Evolutionary conservation across 257 asterid species (phyloP).

Genomic region (Nicotiana attenuata): DNA sequence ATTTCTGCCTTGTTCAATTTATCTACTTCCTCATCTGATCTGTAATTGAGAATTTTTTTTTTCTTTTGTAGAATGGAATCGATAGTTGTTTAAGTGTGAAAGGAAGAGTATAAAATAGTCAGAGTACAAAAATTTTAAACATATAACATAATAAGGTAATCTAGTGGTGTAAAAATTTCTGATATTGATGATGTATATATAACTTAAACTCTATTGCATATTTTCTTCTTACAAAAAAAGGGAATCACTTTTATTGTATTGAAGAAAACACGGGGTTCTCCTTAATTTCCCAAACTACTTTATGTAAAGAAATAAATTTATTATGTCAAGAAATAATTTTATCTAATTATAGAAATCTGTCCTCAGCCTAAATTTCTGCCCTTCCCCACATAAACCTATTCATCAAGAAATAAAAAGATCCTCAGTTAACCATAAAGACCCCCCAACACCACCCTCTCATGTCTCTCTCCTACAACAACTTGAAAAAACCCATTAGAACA

Average conservation of each 20-base stretch:
- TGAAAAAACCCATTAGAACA: background rate
- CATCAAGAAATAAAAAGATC: background rate
- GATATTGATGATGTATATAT: background rate
- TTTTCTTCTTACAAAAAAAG: background rate
- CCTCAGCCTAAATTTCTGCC: background rate
- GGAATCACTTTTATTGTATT: background rate
- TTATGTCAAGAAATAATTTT: background rate
- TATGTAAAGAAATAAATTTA: background rate
- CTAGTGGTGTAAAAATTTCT: no score
- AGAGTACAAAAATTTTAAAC: background rate
- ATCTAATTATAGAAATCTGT: background rate
- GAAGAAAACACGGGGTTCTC: background rate
- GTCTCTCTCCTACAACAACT: background rate
- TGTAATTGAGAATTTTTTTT: background rate
- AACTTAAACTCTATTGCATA: background rate
- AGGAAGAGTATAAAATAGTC: background rate
- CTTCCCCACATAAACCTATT: slow-evolving; percentile 6
- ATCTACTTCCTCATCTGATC: background rate
- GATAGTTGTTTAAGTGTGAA: background rate
- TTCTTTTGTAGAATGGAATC: background rate
- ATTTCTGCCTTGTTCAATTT: background rate
- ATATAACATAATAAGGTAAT: background rate
- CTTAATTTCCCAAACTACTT: background rate
- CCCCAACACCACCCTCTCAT: background rate
- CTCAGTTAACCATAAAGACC: background rate